These are phyloP conservation scores for Leccinum broughii DNA, from an alignment of 768 basidiomycete species.

Conservation along the genomic window DNA sequence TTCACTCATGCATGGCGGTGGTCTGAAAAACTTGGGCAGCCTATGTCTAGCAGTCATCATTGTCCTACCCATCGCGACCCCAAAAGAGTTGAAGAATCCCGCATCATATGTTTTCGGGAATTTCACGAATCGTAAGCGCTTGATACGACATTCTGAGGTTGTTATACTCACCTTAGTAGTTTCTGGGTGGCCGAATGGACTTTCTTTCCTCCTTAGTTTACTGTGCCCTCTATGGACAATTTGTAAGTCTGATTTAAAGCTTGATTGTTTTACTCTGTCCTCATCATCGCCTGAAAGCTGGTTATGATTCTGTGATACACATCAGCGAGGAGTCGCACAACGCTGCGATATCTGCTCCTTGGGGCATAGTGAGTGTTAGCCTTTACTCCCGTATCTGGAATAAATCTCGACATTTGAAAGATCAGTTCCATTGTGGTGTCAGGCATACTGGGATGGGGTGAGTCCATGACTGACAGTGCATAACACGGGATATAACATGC, in stretches of 20 bases:
- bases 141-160: neutral
- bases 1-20: neutral
- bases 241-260: slow-evolving; percentile 22
- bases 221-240: slow-evolving; percentile 48
- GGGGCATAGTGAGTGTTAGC: slow-evolving; percentile 46
- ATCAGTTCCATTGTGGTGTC: slow-evolving; percentile 41
- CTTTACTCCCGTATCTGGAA: neutral
- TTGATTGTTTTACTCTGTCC: slow-evolving; percentile 40
- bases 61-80: slow-evolving; percentile 62
- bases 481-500: neutral
- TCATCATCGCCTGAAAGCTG: slow-evolving; percentile 21
- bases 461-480: neutral
- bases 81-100: slow-evolving; percentile 56
- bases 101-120: slow-evolving; percentile 60
- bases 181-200: slow-evolving; percentile 44
- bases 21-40: slow-evolving; percentile 1
- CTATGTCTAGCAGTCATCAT: slow-evolving; percentile 41
- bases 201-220: slow-evolving; percentile 47
- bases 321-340: slow-evolving; percentile 56
- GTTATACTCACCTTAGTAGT: slow-evolving; percentile 19
- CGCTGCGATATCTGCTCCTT: slow-evolving; percentile 53
- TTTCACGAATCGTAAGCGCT: slow-evolving; percentile 51
- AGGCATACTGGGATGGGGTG: slow-evolving; percentile 48
- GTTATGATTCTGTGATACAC: slow-evolving; percentile 44
- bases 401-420: slow-evolving; percentile 5